Conservation (phyloP, 345 rosid species). For the Syzygium jambos region DNA sequence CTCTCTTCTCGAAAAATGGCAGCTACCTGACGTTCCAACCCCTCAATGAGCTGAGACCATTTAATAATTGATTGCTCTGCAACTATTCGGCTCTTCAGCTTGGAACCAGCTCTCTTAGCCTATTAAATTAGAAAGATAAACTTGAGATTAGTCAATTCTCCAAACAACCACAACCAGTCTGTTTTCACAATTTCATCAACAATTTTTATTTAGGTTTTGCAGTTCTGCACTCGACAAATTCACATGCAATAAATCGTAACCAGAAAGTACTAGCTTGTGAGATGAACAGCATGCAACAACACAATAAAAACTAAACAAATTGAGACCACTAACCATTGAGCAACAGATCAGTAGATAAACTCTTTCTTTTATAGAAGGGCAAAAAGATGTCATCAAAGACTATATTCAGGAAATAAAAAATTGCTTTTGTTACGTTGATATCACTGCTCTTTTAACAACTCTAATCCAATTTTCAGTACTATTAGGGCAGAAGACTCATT, state of each 20-base stretch:
- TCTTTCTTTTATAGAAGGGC: background rate
- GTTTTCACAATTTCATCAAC: background rate
- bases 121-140: constrained; percentile 10
- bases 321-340: background rate
- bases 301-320: background rate
- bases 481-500: background rate
- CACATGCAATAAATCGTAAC: background rate
- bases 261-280: background rate
- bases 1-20: constrained; percentile 78
- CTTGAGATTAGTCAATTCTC: background rate
- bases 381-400: background rate
- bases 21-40: constrained; percentile 75
- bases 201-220: background rate
- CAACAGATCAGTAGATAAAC: background rate
- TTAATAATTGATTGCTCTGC: constrained; percentile 79
- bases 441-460: background rate
- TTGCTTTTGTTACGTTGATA: background rate
- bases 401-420: background rate
- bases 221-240: background rate
- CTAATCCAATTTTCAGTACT: background rate
- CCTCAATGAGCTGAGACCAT: constrained; percentile 83
- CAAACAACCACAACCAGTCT: background rate
- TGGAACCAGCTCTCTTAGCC: constrained; percentile 91
- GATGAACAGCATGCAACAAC: background rate
- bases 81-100: constrained; percentile 74